phyloP scores from a whole-genome alignment of 1,139 yeast species.

The Yamadazyma diddensiae region DNA sequence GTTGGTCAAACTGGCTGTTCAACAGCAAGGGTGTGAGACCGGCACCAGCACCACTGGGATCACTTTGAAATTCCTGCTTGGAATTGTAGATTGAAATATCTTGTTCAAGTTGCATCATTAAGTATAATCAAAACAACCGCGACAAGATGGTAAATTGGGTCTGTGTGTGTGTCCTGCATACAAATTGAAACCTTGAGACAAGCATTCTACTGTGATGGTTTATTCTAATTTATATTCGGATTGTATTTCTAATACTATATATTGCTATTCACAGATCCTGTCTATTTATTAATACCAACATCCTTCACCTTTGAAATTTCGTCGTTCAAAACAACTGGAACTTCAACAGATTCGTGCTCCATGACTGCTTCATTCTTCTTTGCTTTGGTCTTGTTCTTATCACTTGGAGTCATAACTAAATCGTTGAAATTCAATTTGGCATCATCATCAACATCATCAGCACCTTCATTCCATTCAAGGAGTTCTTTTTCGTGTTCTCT shows the following conservation, averaged over 20 bases:
- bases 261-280: constrained; percentile 1
- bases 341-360: constrained; percentile 42
- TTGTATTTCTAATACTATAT: too few relatives aligned
- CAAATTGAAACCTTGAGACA: too few relatives aligned
- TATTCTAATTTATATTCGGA: too few relatives aligned
- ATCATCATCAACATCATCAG: constrained; percentile 31
- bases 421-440: constrained; percentile 45
- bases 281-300: constrained; percentile 21
- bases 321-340: constrained; percentile 39
- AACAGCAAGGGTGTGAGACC: constrained; percentile 23
- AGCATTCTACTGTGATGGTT: too few relatives aligned
- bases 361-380: constrained; percentile 5
- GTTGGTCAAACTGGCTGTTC: constrained; percentile 29
- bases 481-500: constrained; percentile 72
- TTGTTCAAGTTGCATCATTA: constrained; percentile 6
- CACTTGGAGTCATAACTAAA: constrained; percentile 48
- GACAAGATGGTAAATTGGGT: too few relatives aligned
- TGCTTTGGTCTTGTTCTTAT: constrained; percentile 21
- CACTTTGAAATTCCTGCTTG: constrained; percentile 15
- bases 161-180: too few relatives aligned
- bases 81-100: constrained; percentile 8
- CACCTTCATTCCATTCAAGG: constrained; percentile 65
- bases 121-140: too few relatives aligned
- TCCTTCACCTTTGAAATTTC: constrained; percentile 39
- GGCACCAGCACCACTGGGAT: constrained; percentile 7